Evolutionary conservation across 208 protist genomes (phyloP).

Genomic region (Leptomonas pyrrhocoris): DNA sequence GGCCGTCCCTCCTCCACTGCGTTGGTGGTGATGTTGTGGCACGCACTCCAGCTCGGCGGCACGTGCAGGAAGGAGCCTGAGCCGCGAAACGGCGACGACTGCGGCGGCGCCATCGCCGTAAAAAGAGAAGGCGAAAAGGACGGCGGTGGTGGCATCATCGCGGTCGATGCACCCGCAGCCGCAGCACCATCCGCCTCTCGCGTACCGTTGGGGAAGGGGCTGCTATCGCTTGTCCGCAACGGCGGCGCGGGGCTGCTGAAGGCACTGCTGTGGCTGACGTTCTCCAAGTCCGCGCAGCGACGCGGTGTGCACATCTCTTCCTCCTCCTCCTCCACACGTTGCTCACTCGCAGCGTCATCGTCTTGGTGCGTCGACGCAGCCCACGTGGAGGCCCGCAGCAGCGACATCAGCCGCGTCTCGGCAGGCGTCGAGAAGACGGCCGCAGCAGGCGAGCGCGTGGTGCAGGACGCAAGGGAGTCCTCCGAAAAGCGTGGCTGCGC

Average conservation of each 20-base stretch:
- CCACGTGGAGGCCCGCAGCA: constrained; percentile 30
- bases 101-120: constrained; percentile 5
- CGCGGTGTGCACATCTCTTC: constrained; percentile 2
- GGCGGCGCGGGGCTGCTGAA: not conserved
- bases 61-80: constrained; percentile 26
- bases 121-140: not conserved
- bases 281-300: not conserved
- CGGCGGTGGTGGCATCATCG: not conserved
- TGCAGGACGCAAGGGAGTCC: not conserved
- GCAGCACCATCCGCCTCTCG: not conserved
- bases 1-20: not conserved
- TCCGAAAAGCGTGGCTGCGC: constrained; percentile 7
- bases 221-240: not conserved
- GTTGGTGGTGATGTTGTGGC: not conserved
- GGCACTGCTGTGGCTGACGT: not conserved
- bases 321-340: not conserved
- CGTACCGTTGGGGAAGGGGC: not conserved
- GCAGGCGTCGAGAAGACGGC: constrained; percentile 29
- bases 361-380: not conserved
- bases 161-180: not conserved
- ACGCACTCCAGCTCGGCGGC: constrained; percentile 2
- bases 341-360: not conserved
- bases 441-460: constrained; percentile 1
- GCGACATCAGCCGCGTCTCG: constrained; percentile 27
- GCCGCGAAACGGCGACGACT: constrained; percentile 21